These are phyloP conservation scores for Pseudogymnoascus destructans DNA, from an alignment of 2,329 filamentous ascomycete genomes.

Conservation along the genomic window DNA sequence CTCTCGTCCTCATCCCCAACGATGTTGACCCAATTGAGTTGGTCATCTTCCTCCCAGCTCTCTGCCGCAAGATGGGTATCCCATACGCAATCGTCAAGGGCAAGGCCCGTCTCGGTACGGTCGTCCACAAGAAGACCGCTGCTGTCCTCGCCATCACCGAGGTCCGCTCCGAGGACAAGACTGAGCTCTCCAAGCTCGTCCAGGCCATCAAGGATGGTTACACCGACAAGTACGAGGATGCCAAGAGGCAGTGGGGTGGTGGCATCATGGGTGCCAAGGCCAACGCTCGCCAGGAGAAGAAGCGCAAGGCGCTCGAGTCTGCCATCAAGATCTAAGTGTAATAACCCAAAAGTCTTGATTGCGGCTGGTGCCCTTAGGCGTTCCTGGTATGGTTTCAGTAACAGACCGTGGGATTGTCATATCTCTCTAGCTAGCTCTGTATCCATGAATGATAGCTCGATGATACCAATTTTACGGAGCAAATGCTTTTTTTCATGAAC, in stretches of 20 bases:
- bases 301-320: slow-evolving; percentile 74
- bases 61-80: slow-evolving; percentile 99
- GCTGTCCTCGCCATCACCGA: slow-evolving; percentile 93
- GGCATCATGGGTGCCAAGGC: slow-evolving; percentile 99
- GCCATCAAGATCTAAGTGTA: slow-evolving; percentile 89
- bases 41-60: slow-evolving; percentile 95
- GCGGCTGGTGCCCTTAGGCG: slow-evolving; percentile 18
- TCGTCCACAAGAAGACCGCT: slow-evolving; percentile 99
- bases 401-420: slow-evolving; percentile 5
- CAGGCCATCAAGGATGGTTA: slow-evolving; percentile 97
- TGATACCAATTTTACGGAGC: slow-evolving; percentile 22
- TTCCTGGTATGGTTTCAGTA: slow-evolving; percentile 20
- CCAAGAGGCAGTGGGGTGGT: slow-evolving; percentile 92
- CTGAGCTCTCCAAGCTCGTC: slow-evolving; percentile 91
- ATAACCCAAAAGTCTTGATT: slow-evolving; percentile 15
- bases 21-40: slow-evolving; percentile 99
- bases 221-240: slow-evolving; percentile 86
- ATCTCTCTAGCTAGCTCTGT: slow-evolving; percentile 19
- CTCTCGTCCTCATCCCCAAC: slow-evolving; percentile 95
- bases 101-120: slow-evolving; percentile 96
- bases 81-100: slow-evolving; percentile 99
- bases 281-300: slow-evolving; percentile 51
- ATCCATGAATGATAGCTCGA: slow-evolving; percentile 24
- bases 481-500: slow-evolving; percentile 8
- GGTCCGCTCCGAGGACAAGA: slow-evolving; percentile 97